Evolutionary conservation across 2,329 filamentous ascomycete genomes (phyloP), one percentile per base, ranked within the genome.

Genomic region (Bipolaris victoriae): DNA sequence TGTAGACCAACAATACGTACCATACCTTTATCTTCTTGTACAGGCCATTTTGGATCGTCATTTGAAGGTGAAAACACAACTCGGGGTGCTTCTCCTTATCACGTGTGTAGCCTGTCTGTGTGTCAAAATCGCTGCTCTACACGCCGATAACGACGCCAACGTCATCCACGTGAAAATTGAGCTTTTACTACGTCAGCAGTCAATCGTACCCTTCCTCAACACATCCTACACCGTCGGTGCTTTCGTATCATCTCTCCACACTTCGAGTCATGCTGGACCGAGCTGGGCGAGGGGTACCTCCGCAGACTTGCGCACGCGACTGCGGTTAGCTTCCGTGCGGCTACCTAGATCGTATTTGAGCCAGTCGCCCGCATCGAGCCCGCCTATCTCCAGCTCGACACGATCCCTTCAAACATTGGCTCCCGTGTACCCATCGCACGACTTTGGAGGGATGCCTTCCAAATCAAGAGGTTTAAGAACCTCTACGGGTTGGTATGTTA

Each of bases 401-500:
- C 60, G 57, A 60, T 39, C 47, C 15, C 40, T 33, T 45, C 20
- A 20, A 31, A 53, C 46, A 31, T 45, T 33, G 11, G 33, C 39
- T 35, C 24, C 16, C 26, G 13, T 50, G 49, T 45, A 63, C 53
- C 39, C 44, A 45, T 16, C 36, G 18, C 22, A 44, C 31, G 43
- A 37, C 41, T 29, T n/a, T 39, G 33, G 22, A 20, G 26, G 16
- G 13, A 67, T 67, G 65, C 79, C 78, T 61, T 76, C 77, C 39
- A 75, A 79, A 55, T 78, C 78, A 49, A 72, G 75, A 55, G 79
- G 79, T 3, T 64, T 81, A 43, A 73, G 79, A 31, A 79, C 78
- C 22, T 78, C 75, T 35, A 80, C 78, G 40, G 79, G 79, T 48
- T 80, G 78, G 71, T 75, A 65, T 67, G 72, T 63, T 66, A 39